Base-by-base conservation (phyloP, 371 early-diverging fungal genomes). In the Zychaea mexicana region DNA sequence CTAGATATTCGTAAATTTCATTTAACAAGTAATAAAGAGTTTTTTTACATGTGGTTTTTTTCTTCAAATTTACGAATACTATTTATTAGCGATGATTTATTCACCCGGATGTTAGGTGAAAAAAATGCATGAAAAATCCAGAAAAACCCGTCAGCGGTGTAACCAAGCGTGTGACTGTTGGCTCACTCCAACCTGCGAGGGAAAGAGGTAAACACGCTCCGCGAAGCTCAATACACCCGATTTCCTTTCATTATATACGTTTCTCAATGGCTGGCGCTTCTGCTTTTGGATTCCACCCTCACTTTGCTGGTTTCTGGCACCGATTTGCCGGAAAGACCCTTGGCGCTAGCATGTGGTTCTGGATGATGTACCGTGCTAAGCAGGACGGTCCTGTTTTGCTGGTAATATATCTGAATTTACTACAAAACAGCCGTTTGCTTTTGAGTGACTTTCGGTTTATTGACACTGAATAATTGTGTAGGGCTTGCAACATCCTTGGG, bases 291-390 rank as follows among this genome's bases (percentile, higher is more conserved):
- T 82, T 82, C 65, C 76, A 76, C 62, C 83, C 83, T 62, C 83
- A 82, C 57, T 66, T 76, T 56, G 75, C 79, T 62, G 70, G 78
- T 53, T 76, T 76, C 57, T 72, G 77, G 71, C 78, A 82, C 61
- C 78, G 79, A 45, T 79, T 77, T 56, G 69, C 73, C 62, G 78
- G 80, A 26, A 82, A 82, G 63, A 72, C 75, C 21, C 78, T 91
- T 55, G 91, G 92, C 55, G 91, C 92, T 30, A 68, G 85, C 72
- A 90, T 92, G 91, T 92, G 90, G 90, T 90, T 92, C 72, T 93
- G 90, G 90, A 90, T 92, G 85, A 90, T 92, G 90, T 92, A 93
- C 77, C 87, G 92, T 67, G 86, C 89, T 42, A 92, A 92, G 76
- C 87, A 93, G 74, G 92, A 92, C 68, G 90, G 89, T 30, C 85